Conservation (phyloP, 768 basidiomycete genomes). For the Termitomyces sp. region DNA sequence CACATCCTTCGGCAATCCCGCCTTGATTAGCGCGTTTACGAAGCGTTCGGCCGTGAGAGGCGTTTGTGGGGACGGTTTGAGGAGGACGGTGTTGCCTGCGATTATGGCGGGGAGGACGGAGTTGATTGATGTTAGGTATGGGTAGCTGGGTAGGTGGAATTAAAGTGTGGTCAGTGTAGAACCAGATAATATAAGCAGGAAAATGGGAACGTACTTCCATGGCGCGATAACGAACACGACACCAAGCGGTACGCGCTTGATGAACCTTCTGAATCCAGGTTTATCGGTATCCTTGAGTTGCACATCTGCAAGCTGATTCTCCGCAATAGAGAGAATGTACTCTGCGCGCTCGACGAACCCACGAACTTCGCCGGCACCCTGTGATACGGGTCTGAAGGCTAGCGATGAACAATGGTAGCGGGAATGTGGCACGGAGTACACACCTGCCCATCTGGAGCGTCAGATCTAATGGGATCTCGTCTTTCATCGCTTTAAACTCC, state of each 20-base stretch:
- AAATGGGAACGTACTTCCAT: constrained; percentile 75
- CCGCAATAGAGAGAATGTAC: constrained; percentile 85
- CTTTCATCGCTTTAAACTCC: constrained; percentile 47
- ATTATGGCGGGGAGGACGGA: constrained; percentile 89
- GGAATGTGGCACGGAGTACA: constrained; percentile 21
- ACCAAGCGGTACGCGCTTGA: constrained; percentile 82
- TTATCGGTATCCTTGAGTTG: constrained; percentile 73
- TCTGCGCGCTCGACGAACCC: constrained; percentile 80
- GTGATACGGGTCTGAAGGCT: constrained; percentile 66
- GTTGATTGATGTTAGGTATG: constrained; percentile 89
- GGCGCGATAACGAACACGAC: constrained; percentile 87
- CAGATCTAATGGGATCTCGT: constrained; percentile 73
- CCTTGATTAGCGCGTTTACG: constrained; percentile 60
- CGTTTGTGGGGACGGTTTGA: constrained; percentile 97
- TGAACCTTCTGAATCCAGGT: constrained; percentile 81
- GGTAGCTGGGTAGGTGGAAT: constrained; percentile 54
- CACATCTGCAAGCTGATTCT: constrained; percentile 70
- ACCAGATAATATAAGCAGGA: not conserved
- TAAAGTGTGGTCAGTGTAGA: not conserved
- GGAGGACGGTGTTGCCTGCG: constrained; percentile 84
- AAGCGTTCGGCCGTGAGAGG: constrained; percentile 87
- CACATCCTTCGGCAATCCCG: constrained; percentile 76
- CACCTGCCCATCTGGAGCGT: constrained; percentile 92
- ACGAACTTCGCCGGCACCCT: constrained; percentile 74
- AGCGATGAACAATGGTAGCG: not conserved